These are phyloP conservation scores for Ochetophila trinervis DNA, from an alignment of 306 rosid genomes.

Conservation along the genomic window DNA sequence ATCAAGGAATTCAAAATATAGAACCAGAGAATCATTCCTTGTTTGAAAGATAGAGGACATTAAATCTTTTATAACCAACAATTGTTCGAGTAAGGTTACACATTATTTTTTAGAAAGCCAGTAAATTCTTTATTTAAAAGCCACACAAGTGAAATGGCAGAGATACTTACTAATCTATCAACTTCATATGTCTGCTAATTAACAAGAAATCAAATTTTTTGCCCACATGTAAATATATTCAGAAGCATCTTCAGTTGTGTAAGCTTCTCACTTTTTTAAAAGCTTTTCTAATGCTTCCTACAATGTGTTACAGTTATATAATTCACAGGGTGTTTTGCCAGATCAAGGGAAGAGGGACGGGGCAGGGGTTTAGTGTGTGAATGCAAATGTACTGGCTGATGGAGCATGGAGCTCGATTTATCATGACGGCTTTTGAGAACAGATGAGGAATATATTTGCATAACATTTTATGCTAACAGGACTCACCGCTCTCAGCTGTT, in stretches of 20 bases:
- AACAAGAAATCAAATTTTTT: neutral
- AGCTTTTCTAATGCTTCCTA: neutral
- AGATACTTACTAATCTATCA: neutral
- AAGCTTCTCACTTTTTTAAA: neutral
- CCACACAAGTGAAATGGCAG: neutral
- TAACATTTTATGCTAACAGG: neutral
- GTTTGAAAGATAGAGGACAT: neutral
- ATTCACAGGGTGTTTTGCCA: no score
- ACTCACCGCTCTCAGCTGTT: constrained; percentile 87
- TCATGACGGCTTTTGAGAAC: neutral
- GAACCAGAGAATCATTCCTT: neutral
- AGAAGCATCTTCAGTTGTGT: neutral
- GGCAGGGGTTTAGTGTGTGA: neutral
- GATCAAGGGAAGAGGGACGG: no score
- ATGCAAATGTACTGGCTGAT: neutral
- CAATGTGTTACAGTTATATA: neutral
- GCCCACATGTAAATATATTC: neutral
- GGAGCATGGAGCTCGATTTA: neutral
- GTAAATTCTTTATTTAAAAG: neutral
- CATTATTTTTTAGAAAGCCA: neutral
- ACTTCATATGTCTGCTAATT: neutral
- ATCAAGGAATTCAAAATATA: neutral
- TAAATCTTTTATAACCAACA: neutral
- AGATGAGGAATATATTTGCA: neutral
- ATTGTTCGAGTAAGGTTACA: neutral